Base-by-base conservation (phyloP, 2,329 filamentous ascomycete genomes). In the Coleophoma crateriformis region DNA sequence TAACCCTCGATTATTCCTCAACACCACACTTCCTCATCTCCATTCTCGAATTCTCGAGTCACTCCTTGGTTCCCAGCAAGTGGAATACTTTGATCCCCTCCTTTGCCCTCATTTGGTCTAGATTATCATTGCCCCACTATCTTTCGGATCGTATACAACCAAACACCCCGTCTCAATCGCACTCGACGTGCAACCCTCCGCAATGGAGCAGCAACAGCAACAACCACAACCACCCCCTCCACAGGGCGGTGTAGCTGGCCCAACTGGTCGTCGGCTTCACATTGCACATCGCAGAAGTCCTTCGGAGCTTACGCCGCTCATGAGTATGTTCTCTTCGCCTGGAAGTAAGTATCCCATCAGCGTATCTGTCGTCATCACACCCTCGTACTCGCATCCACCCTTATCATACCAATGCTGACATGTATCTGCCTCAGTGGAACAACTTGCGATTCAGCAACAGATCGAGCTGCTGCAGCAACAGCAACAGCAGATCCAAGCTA, bases 401-500 rank as follows among this genome's bases (percentile, higher is more conserved):
- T 27, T 35, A 48, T 42, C 27, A 39, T 34, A 47, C 11, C 11
- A 33, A 27, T 51, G 49, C 54, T 59, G 47, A 61, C 34, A 38
- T 19, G 7, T 48, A 22, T 33, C 11, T 13, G 46, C 13, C 42
- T 45, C 62, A 95, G 91, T 96, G 88, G 92, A 96, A 77, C 91
- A 96, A 80, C 82, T 96, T 67, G 90, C 90, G 67, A 91, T 97
- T 68, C 91, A 96, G 74, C 92, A 96, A 76, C 92, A 97, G 73
- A 96, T 97, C 66, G 92, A 97, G 73, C 81, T 95, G 67, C 79
- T 97, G 65, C 92, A 97, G 75, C 90, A 96, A 69, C 94, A 97
- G 70, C 94, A 97, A 69, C 91, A 97, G 71, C 91, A 96, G 68
- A 95, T 97, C 66, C 89, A 95, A 72, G 90, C 90, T 61, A 94